Evolutionary conservation across 306 rosid genomes (phyloP).

Genomic region (Castanopsis chinensis): DNA sequence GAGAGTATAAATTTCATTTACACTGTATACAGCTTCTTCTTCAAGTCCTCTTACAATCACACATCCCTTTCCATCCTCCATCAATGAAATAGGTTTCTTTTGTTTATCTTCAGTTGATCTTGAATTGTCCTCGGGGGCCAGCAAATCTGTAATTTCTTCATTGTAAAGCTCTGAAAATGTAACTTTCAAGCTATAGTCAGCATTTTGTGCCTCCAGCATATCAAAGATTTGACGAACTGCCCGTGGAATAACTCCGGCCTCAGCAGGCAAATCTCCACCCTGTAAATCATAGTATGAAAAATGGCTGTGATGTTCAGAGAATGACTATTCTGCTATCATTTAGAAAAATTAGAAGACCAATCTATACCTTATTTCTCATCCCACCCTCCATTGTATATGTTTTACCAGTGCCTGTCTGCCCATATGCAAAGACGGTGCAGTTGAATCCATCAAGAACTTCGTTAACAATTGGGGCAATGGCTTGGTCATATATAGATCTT

Average conservation of each 20-base stretch:
- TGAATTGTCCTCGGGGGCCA: conserved; percentile 71
- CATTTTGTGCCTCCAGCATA: conserved; percentile 76
- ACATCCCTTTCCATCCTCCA: conserved; percentile 97
- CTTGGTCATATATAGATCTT: conserved; percentile 89
- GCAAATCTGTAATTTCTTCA: conserved; percentile 85
- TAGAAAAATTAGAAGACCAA: not conserved
- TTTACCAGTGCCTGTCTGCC: conserved; percentile 98
- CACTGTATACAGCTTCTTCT: conserved; percentile 83
- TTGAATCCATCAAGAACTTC: conserved; percentile 97
- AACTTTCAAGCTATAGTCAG: conserved; percentile 89
- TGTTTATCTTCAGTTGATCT: conserved; percentile 66
- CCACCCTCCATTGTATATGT: conserved; percentile 99
- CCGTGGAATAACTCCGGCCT: conserved; percentile 96
- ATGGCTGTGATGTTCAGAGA: not conserved
- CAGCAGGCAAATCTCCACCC: conserved; percentile 86
- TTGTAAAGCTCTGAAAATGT: conserved; percentile 93
- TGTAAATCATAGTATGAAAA: conserved; percentile 13
- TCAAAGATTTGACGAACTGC: conserved; percentile 94
- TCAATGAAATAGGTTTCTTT: conserved; percentile 66
- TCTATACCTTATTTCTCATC: conserved; percentile 74
- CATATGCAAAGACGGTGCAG: conserved; percentile 95
- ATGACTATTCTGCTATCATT: not conserved
- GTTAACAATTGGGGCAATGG: conserved; percentile 81
- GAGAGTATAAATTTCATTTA: conserved; percentile 73
- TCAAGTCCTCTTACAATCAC: conserved; percentile 90